Evolutionary conservation across 2,329 filamentous ascomycete genomes (phyloP).

Genomic region (Ascochyta koolunga): DNA sequence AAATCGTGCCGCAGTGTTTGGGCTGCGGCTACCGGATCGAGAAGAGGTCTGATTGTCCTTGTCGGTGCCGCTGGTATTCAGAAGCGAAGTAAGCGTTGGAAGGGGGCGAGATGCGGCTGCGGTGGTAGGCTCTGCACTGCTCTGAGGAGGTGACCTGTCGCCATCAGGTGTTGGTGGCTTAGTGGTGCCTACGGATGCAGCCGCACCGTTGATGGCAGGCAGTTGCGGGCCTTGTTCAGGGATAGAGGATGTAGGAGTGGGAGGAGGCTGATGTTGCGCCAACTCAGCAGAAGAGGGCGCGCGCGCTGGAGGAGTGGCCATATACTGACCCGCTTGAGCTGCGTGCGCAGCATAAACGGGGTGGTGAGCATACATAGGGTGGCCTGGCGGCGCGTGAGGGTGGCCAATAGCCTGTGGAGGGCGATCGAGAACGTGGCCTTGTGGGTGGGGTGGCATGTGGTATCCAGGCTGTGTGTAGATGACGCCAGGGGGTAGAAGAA

Average conservation of each 20-base stretch:
- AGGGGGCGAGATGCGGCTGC: conserved; percentile 50
- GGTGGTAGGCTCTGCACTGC: conserved; percentile 43
- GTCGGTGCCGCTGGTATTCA: conserved; percentile 38
- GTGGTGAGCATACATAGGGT: conserved; percentile 36
- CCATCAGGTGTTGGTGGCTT: conserved; percentile 41
- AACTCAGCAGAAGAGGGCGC: conserved; percentile 50
- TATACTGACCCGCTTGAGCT: conserved; percentile 43
- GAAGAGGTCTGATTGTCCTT: conserved; percentile 43
- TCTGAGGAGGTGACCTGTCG: conserved; percentile 52
- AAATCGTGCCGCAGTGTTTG: conserved; percentile 38
- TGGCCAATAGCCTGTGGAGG: conserved; percentile 49
- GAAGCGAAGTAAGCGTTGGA: conserved; percentile 49
- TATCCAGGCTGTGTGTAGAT: conserved; percentile 43
- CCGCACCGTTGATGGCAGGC: conserved; percentile 42
- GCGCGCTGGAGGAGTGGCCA: conserved; percentile 47
- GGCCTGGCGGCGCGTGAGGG: conserved; percentile 46
- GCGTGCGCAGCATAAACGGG: conserved; percentile 36
- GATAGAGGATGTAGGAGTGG: conserved; percentile 24
- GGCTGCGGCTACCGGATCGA: conserved; percentile 52
- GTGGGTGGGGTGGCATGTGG: conserved; percentile 32
- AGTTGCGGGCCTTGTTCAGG: conserved; percentile 46
- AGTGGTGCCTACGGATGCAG: conserved; percentile 27
- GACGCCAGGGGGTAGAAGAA: conserved; percentile 35
- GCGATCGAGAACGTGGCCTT: conserved; percentile 38
- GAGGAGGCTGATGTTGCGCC: conserved; percentile 50